Conservation (phyloP, 2,329 filamentous ascomycete species). For the Arthrinium puccinioides region DNA sequence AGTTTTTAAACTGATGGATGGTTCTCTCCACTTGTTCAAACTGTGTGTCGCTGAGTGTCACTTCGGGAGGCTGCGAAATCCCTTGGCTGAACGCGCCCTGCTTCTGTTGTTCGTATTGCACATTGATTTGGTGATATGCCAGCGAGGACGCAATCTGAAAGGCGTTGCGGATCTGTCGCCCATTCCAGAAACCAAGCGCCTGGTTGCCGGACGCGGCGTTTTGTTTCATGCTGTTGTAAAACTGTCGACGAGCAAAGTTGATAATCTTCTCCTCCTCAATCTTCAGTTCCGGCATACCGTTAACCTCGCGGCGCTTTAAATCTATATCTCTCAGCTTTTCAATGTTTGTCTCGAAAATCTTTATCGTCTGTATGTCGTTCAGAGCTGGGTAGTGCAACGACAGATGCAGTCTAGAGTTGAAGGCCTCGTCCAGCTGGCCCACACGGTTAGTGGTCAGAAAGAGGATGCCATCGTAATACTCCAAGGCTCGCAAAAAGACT, state of each 20-base stretch:
- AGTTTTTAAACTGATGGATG: constrained; percentile 6
- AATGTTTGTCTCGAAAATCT: neutral
- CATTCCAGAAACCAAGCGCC: constrained; percentile 10
- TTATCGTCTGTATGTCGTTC: constrained; percentile 1
- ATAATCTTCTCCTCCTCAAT: no score
- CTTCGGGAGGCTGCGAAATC: no score
- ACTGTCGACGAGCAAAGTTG: no score
- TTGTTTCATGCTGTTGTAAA: no score
- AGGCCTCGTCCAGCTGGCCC: constrained; percentile 16
- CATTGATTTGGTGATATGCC: constrained; percentile 5
- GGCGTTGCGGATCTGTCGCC: constrained; percentile 7
- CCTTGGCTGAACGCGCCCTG: neutral
- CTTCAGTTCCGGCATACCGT: no score
- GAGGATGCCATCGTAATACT: constrained; percentile 28
- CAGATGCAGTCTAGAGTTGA: constrained; percentile 20
- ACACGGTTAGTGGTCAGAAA: constrained; percentile 28
- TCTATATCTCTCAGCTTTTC: no score
- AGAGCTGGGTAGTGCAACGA: constrained; percentile 20
- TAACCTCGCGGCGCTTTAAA: no score
- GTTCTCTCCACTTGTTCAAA: constrained; percentile 4
- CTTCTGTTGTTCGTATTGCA: neutral
- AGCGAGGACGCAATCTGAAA: constrained; percentile 8
- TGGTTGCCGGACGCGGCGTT: no score
- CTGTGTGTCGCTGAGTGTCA: neutral
- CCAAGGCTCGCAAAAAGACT: constrained; percentile 1